Evolutionary conservation across 2,329 filamentous ascomycete genomes (phyloP).

Genomic region (Xylariaceae sp.): DNA sequence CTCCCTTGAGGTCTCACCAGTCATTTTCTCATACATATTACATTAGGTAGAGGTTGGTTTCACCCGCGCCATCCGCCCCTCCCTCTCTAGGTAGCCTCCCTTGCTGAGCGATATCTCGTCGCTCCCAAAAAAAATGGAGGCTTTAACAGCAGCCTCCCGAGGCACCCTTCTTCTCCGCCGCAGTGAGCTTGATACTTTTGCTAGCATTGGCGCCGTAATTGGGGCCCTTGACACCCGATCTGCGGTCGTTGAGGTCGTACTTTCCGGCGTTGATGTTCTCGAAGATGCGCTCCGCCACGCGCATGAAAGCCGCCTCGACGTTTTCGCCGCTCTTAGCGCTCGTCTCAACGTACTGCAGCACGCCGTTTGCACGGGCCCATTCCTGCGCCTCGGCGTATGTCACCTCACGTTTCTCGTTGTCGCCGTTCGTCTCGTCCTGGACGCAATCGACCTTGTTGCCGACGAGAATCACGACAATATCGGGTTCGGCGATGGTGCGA

Average conservation of each 20-base stretch:
- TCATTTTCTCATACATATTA: constrained; percentile 8
- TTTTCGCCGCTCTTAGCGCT: constrained; percentile 92
- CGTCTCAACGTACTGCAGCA: constrained; percentile 93
- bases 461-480: constrained; percentile 90
- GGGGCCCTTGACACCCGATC: constrained; percentile 82
- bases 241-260: constrained; percentile 89
- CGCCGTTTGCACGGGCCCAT: constrained; percentile 80
- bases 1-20: background rate
- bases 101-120: background rate
- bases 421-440: constrained; percentile 33
- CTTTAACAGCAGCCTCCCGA: constrained; percentile 43
- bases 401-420: constrained; percentile 60
- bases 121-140: background rate
- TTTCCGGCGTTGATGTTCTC: constrained; percentile 92
- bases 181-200: constrained; percentile 43
- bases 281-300: constrained; percentile 92
- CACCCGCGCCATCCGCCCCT: background rate
- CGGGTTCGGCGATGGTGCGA: constrained; percentile 88
- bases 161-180: constrained; percentile 35
- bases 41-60: constrained; percentile 8
- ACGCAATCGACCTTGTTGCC: constrained; percentile 92
- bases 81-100: background rate
- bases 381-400: constrained; percentile 77
- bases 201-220: constrained; percentile 42
- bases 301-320: constrained; percentile 87